Percentiles rank a stretch among this genome's conserved stretches.
phyloP scores from a whole-genome alignment of 768 basidiomycete species.

The Suillus luteus region DNA sequence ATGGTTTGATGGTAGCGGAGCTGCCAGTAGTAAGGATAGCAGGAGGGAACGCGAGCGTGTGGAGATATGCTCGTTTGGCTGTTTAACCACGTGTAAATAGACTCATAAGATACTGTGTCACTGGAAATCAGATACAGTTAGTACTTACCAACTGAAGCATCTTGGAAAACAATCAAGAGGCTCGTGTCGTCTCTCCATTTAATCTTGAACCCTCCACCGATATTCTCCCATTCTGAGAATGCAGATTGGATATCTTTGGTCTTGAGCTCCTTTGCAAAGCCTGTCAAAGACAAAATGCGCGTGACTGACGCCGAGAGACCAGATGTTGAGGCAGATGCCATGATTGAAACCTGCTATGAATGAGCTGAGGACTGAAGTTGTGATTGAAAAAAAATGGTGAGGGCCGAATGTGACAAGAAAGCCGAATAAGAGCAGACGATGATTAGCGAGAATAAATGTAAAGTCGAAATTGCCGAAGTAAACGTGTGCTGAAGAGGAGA shows the following conservation, averaged over 20 bases:
- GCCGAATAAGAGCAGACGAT: constrained; percentile 17
- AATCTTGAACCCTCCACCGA: constrained; percentile 94
- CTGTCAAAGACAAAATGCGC: constrained; percentile 88
- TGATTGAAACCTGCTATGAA: constrained; percentile 31
- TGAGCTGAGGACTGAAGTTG: constrained; percentile 7
- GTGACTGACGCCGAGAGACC: constrained; percentile 94
- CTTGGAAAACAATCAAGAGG: constrained; percentile 91
- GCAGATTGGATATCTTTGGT: constrained; percentile 94
- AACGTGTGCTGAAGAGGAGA: constrained; percentile 25
- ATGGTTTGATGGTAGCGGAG: constrained; percentile 76
- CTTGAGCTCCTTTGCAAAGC: constrained; percentile 94
- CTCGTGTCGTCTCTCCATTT: constrained; percentile 99
- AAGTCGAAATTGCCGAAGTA: constrained; percentile 28
- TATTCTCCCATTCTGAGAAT: constrained; percentile 85
- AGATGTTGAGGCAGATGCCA: constrained; percentile 69
- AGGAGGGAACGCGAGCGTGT: constrained; percentile 82
- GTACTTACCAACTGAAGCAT: constrained; percentile 83
- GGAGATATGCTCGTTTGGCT: constrained; percentile 96
- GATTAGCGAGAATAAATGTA: constrained; percentile 17
- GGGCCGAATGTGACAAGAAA: constrained; percentile 20
- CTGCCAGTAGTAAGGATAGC: constrained; percentile 57
- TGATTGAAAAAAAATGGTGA: constrained; percentile 11
- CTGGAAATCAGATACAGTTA: constrained; percentile 13
- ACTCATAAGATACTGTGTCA: constrained; percentile 6
- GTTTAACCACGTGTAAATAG: constrained; percentile 16